Evolutionary conservation across 768 basidiomycete genomes (phyloP), one percentile per base, ranked within the genome.

Genomic region (Mrakia frigida): DNA sequence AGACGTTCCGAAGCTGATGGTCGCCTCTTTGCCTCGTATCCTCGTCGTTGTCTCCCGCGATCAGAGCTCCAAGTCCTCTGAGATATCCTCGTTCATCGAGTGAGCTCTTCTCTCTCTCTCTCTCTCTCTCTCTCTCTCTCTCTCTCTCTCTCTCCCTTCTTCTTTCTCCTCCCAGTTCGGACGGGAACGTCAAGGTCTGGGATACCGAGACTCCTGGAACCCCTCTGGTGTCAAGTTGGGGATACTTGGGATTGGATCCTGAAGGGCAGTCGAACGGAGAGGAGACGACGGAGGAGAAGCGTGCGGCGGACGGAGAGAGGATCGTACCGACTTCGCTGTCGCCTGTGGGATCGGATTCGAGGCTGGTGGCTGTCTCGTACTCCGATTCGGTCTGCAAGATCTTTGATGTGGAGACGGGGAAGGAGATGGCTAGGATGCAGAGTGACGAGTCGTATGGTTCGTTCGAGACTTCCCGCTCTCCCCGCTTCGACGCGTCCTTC

Each of bases 351-450:
- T 87, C 89, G 35, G 92, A 94, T 81, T 84, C 91, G 78, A 92
- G 90, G 82, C 91, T 90, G 84, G 89, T 98, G 21, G 92, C 93
- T 0, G 93, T 98, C 61, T 94, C 92, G 41, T 96, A 91, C 81
- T 89, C 90, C 81, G 92, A 95, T 81, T 90, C 93, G 0, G 87
- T 91, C 31, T 90, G 97, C 80, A 94, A 95, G 83, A 87, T 97
- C 68, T 96, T 93, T 81, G 91, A 96, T 78, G 88, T 94, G n/a
- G 91, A 92, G 83, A 90, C 86, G 69, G 94, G 95, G 7, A 91
- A 90, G 84, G 91, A 92, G 70, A 79, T 84, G 25, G 84, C 82
- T 89, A 74, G 86, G 86, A 77, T 88, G 86, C 80, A 83, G 89
- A 81, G 87, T 86, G 78, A 90, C 86, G 82, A 78, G 77, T 78